Conservation (phyloP, 306 rosid genomes). For the Corylus americana region DNA sequence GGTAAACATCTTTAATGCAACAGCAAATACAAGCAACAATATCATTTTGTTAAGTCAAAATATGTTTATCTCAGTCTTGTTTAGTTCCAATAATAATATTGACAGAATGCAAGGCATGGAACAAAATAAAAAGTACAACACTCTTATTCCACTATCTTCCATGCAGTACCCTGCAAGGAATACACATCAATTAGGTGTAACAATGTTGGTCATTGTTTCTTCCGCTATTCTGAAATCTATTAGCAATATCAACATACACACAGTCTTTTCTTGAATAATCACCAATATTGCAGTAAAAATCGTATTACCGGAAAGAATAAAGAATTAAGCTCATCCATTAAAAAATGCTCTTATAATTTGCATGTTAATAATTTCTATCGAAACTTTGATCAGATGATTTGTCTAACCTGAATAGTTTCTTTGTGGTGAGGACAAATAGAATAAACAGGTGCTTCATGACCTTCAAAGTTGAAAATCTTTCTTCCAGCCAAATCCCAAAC, state of each 20-base stretch:
- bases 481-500: conserved; percentile 82
- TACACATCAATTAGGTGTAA: neutral
- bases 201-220: neutral
- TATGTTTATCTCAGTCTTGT: neutral
- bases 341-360: neutral
- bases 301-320: neutral
- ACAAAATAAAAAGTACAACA: neutral
- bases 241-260: neutral
- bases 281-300: neutral
- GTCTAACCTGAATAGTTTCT: conserved; percentile 74
- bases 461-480: conserved; percentile 66
- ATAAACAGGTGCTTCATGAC: conserved; percentile 87
- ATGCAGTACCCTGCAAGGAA: neutral
- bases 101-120: neutral
- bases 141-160: neutral
- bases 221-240: neutral
- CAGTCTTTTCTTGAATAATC: neutral
- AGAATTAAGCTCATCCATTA: neutral
- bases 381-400: neutral
- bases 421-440: conserved; percentile 93
- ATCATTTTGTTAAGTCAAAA: neutral
- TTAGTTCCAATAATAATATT: neutral
- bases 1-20: neutral
- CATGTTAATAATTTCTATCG: neutral
- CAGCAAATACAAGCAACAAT: neutral